A percentile compares a stretch with the other conserved stretches of the same genome.
phyloP scores from a whole-genome alignment of 352 stramenopile species.

The Phytophthora lateralis region DNA sequence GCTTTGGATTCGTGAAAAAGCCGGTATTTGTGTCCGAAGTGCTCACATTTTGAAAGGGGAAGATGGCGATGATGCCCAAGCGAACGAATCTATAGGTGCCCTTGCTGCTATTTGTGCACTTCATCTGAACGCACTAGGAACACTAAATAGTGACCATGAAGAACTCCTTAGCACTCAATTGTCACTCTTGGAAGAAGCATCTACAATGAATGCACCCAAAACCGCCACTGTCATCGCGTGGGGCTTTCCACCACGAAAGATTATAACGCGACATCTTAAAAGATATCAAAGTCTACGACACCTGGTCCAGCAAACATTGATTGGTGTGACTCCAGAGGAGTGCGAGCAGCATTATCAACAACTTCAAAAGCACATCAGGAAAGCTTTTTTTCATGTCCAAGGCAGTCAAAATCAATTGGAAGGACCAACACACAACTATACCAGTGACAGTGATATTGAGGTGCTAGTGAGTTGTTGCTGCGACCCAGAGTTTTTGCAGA shows the following conservation, averaged over 20 bases:
- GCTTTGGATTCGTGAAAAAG: conserved; percentile 51
- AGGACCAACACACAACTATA: not conserved
- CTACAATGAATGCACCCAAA: conserved; percentile 31
- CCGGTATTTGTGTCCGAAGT: conserved; percentile 27
- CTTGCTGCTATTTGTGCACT: conserved; percentile 47
- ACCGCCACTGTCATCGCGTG: conserved; percentile 32
- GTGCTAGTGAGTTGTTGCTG: conserved; percentile 27
- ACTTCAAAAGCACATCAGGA: conserved; percentile 28
- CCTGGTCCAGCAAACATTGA: conserved; percentile 9
- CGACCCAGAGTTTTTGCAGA: conserved; percentile 21
- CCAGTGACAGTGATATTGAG: conserved; percentile 16
- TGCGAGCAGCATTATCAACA: conserved; percentile 29
- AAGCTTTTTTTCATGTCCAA: conserved; percentile 8
- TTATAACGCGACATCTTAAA: conserved; percentile 40
- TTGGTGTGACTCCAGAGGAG: conserved; percentile 21
- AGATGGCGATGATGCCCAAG: not conserved
- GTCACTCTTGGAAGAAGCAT: conserved; percentile 43
- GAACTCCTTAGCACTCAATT: conserved; percentile 42
- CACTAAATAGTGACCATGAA: conserved; percentile 22
- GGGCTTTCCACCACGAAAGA: conserved; percentile 36
- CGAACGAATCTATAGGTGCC: conserved; percentile 19
- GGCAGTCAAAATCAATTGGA: conserved; percentile 4
- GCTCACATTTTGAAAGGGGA: conserved; percentile 11
- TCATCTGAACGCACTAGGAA: conserved; percentile 37
- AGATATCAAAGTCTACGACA: conserved; percentile 35